Evolutionary conservation across 1,139 yeast genomes (phyloP).

Genomic region (Arxiozyma slooffiae): DNA sequence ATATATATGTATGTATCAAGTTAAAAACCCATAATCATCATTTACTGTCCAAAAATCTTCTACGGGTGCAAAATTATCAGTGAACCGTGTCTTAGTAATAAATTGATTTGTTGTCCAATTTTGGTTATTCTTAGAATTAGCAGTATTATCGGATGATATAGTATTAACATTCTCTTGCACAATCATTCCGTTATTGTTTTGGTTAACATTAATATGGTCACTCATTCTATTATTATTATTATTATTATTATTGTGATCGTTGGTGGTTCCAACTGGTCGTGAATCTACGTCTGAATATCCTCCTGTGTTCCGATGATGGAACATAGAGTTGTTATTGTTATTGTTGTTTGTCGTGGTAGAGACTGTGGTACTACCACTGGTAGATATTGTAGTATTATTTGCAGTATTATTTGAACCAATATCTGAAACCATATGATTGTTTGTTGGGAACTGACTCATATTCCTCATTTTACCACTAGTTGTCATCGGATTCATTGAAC

Average conservation of each 20-base stretch:
- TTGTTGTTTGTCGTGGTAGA: conserved; percentile 1
- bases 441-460: neutral
- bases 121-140: neutral
- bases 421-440: neutral
- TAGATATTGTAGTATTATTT: neutral
- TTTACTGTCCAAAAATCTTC: conserved; percentile 37
- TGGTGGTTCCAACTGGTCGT: neutral
- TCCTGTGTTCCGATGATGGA: neutral
- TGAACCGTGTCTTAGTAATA: neutral
- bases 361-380: neutral
- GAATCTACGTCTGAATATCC: neutral
- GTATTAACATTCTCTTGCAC: neutral
- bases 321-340: neutral
- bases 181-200: neutral
- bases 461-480: neutral
- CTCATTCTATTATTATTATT: neutral
- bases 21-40: conserved; percentile 36
- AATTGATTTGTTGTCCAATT: neutral
- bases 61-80: conserved; percentile 19
- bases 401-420: neutral
- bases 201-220: neutral
- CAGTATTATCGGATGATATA: neutral
- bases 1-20: conserved; percentile 14
- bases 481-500: neutral
- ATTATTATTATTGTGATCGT: too few species aligned